A percentile compares a stretch with the other conserved stretches of the same genome.
phyloP scores from a whole-genome alignment of 2,329 filamentous ascomycete species.

The Akanthomyces dipterigenus region DNA sequence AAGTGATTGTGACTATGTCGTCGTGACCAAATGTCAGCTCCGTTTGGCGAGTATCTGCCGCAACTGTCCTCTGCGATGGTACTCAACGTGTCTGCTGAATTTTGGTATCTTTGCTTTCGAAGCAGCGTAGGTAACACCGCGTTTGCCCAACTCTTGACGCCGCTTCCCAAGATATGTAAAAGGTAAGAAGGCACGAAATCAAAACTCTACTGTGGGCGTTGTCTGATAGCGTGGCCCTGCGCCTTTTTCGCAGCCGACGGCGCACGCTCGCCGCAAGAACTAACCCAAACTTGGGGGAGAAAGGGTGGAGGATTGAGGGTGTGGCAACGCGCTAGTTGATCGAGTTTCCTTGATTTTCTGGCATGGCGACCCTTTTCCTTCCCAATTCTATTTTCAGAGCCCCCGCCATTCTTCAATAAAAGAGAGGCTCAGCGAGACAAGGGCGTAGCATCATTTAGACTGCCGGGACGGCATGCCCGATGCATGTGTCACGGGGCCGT shows the following conservation, averaged over 20 bases:
- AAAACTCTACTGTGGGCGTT: conserved; percentile 1
- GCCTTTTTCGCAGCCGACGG: not conserved
- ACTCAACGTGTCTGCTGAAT: not conserved
- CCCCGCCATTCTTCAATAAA: not conserved
- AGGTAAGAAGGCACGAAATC: not conserved
- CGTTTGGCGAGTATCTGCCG: too few relatives aligned
- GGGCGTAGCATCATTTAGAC: not conserved
- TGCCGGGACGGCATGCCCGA: not conserved
- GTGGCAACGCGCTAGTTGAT: conserved; percentile 6
- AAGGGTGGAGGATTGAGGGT: not conserved
- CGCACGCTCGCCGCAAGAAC: not conserved
- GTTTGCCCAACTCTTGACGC: too few relatives aligned
- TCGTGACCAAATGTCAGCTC: not conserved
- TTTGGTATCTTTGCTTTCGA: not conserved
- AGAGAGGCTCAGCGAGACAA: not conserved
- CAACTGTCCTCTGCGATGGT: not conserved
- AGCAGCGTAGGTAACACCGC: not conserved
- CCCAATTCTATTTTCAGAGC: not conserved
- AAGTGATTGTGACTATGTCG: not conserved
- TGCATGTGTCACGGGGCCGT: not conserved
- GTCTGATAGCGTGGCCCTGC: not conserved
- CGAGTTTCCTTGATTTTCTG: conserved; percentile 7
- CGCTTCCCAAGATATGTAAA: not conserved
- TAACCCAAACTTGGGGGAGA: not conserved
- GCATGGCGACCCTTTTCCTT: not conserved